A percentile compares a stretch with the other conserved stretches of the same genome.
phyloP scores from a whole-genome alignment of 257 asterid genomes.

The Solanum lycopersicoides region DNA sequence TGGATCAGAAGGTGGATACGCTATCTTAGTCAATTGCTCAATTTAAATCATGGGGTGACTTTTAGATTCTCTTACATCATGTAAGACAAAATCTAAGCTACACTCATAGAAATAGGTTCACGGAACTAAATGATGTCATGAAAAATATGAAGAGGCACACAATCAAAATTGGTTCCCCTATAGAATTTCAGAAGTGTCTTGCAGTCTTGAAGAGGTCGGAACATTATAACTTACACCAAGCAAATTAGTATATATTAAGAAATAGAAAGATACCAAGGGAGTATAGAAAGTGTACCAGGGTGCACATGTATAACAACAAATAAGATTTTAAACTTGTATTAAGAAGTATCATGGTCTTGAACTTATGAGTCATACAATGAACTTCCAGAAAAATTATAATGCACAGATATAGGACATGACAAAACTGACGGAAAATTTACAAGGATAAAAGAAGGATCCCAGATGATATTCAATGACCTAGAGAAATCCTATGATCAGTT shows the following conservation, averaged over 20 bases:
- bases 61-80: background rate
- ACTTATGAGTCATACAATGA: background rate
- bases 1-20: background rate
- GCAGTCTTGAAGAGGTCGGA: background rate
- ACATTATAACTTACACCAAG: background rate
- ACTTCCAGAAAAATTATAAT: background rate
- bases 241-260: background rate
- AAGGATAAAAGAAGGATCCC: background rate
- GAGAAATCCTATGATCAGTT: background rate
- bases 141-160: background rate
- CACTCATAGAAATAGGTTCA: background rate
- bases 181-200: background rate
- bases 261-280: background rate
- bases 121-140: background rate
- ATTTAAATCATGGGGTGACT: background rate
- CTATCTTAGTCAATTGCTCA: background rate
- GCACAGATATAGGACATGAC: background rate
- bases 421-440: background rate
- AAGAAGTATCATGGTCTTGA: background rate
- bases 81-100: background rate
- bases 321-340: background rate
- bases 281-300: background rate
- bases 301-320: background rate
- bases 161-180: background rate
- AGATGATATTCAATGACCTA: background rate